Base-by-base conservation (phyloP, 1,139 yeast genomes). In the Yamadazyma pseudoaaseri region DNA sequence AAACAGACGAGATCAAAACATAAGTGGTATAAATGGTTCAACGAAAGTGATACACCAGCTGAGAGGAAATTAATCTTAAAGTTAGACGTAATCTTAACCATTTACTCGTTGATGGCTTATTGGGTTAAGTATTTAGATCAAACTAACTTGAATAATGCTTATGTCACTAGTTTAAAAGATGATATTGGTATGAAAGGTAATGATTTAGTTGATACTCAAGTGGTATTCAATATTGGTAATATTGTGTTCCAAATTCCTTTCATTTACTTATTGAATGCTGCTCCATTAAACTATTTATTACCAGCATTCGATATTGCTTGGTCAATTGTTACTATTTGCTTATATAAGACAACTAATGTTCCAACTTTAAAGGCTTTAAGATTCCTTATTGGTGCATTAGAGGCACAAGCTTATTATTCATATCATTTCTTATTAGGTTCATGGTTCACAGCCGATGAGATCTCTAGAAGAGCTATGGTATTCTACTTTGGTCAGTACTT, bases 41-140 rank as follows among this genome's bases (percentile, higher is more conserved):
- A 76, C 43, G 76, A 73, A 20, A 65, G 60, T 38, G 79, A 73
- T 41, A 65, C 86, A 2, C 66, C 71, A 2, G 80, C 69, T 10
- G 74, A 69, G 77, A 76, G 61, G 54, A 73, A 45, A 30, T 61
- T 83, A 33, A 62, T 84, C 31, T 55, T 73, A 52, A 84, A 84
- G 51, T 56, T 83, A 33, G 94, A 84, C 49, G 37, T 81, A 9
- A 49, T 80, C 28, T 62, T 83, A 42, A 73, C 83, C 3, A 57
- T 77, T 26, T 82, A 77, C 52, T 70, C 83, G 21, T 64, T 81
- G 46, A 59, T 79, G 59, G 76, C 81, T 14, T 81, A 80, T 54
- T 83, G 86, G 84, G 81, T 79, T 32, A 82, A 82, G 50, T 79
- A 79, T 37, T 61, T 83, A 33, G 90, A 83, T 52, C 73, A 73